phyloP scores from a whole-genome alignment of 129 eudicot genomes.

The Flaveria linearis region DNA sequence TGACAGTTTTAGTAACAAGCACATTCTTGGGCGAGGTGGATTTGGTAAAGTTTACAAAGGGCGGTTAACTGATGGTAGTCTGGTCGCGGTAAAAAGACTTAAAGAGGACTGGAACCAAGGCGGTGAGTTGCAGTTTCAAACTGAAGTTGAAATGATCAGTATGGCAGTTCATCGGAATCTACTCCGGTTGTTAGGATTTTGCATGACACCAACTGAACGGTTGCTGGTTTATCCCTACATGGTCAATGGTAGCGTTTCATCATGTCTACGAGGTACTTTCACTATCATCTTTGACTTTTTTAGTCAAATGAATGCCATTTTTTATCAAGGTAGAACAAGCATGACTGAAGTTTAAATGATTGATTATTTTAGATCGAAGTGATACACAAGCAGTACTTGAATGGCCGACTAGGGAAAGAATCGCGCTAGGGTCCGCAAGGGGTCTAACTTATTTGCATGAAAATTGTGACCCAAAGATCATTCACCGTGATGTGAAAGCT shows the following conservation, averaged over 20 bases:
- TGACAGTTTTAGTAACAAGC: conserved; percentile 58
- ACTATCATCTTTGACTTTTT: conserved; percentile 5
- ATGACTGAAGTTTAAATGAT: neutral
- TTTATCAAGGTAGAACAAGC: neutral
- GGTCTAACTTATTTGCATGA: conserved; percentile 92
- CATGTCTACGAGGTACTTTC: conserved; percentile 33
- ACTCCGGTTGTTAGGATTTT: conserved; percentile 80
- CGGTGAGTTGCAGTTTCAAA: conserved; percentile 79
- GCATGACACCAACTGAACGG: conserved; percentile 86
- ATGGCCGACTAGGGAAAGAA: conserved; percentile 69
- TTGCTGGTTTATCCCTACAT: conserved; percentile 86
- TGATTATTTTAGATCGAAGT: conserved; percentile 47
- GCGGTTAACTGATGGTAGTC: conserved; percentile 64
- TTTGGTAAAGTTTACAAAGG: conserved; percentile 90
- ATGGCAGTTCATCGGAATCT: conserved; percentile 88
- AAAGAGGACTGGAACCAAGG: conserved; percentile 72
- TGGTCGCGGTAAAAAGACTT: conserved; percentile 85
- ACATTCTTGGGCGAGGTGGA: conserved; percentile 82
- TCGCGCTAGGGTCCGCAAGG: conserved; percentile 79
- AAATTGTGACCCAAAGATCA: conserved; percentile 80
- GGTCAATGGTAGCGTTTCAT: conserved; percentile 92
- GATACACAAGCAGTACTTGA: conserved; percentile 61
- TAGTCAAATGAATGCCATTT: neutral
- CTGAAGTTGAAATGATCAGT: conserved; percentile 80
- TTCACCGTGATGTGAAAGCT: conserved; percentile 90